Percentiles rank a stretch among this genome's conserved stretches.
phyloP scores from a whole-genome alignment of 495 filamentous ascomycete genomes.

The Trichodelitschia bisporula region DNA sequence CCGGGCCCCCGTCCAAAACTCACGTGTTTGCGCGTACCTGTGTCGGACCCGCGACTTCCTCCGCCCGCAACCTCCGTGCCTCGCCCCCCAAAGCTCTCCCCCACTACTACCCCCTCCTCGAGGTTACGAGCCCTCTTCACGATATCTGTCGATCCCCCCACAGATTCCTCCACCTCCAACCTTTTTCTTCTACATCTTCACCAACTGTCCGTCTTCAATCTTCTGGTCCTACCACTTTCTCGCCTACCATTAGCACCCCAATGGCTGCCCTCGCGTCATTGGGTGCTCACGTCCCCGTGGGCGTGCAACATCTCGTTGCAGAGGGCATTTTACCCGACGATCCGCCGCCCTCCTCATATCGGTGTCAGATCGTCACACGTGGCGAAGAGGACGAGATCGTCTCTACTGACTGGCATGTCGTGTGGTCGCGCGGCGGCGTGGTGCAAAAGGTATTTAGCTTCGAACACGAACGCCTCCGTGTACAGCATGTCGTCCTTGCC shows the following conservation, averaged over 20 bases:
- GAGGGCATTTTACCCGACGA: slow-evolving; percentile 55
- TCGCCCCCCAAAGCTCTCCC: too few species aligned
- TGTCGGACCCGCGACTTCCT: too few species aligned
- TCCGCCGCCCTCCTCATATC: slow-evolving; percentile 38
- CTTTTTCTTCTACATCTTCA: slow-evolving; percentile 5
- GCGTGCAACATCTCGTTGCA: slow-evolving; percentile 55
- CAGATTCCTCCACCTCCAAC: slow-evolving; percentile 27
- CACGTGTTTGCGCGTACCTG: too few species aligned
- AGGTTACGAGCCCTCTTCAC: too few species aligned
- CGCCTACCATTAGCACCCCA: slow-evolving; percentile 2
- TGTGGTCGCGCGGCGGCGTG: slow-evolving; percentile 74
- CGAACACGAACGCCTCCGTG: slow-evolving; percentile 60
- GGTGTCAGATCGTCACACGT: slow-evolving; percentile 37
- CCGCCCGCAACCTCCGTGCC: too few species aligned
- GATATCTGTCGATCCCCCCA: too few species aligned
- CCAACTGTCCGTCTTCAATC: neutral
- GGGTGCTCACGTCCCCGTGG: slow-evolving; percentile 66
- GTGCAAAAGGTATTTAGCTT: slow-evolving; percentile 74
- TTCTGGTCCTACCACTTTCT: neutral
- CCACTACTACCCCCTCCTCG: too few species aligned
- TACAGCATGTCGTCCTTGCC: slow-evolving; percentile 64
- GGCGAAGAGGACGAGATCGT: slow-evolving; percentile 55
- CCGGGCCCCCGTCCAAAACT: too few species aligned
- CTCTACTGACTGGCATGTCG: slow-evolving; percentile 54
- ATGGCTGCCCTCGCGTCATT: slow-evolving; percentile 82